These are phyloP conservation scores for Leccinum rimulosum DNA, from an alignment of 768 basidiomycete genomes.

Conservation along the genomic window DNA sequence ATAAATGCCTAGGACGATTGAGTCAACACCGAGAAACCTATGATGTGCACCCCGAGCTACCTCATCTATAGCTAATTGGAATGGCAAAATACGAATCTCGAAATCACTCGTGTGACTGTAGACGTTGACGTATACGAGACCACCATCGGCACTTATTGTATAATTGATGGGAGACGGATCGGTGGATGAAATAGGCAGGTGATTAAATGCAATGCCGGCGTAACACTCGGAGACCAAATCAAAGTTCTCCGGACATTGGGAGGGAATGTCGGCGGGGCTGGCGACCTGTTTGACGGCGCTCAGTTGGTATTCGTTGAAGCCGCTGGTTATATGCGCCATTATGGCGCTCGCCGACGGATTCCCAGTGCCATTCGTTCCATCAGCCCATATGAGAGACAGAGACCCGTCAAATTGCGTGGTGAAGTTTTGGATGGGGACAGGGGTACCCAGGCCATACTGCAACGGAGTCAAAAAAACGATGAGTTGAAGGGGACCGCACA, in stretches of 20 bases:
- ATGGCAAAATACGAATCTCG: slow-evolving; percentile 62
- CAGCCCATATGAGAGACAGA: slow-evolving; percentile 61
- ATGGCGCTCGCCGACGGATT: slow-evolving; percentile 55
- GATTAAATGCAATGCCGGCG: slow-evolving; percentile 61
- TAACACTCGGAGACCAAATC: slow-evolving; percentile 68
- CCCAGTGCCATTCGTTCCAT: slow-evolving; percentile 56
- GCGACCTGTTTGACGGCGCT: slow-evolving; percentile 48
- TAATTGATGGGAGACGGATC: slow-evolving; percentile 50
- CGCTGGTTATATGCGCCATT: slow-evolving; percentile 55
- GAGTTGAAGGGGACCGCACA: slow-evolving; percentile 16
- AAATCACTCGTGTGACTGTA: slow-evolving; percentile 63
- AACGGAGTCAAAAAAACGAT: neutral
- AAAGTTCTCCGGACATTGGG: slow-evolving; percentile 71
- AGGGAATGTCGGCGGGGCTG: slow-evolving; percentile 47
- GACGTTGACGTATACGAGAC: slow-evolving; percentile 64
- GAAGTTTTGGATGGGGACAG: slow-evolving; percentile 48
- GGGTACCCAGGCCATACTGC: slow-evolving; percentile 63
- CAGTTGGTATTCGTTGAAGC: slow-evolving; percentile 48
- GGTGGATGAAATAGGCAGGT: slow-evolving; percentile 44
- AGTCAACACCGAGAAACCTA: neutral
- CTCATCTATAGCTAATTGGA: slow-evolving; percentile 77
- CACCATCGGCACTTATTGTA: slow-evolving; percentile 66
- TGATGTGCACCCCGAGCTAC: slow-evolving; percentile 31
- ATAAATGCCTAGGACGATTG: slow-evolving; percentile 57
- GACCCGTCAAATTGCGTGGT: slow-evolving; percentile 51